These are phyloP conservation scores for Pleodorina starrii DNA, from an alignment of 139 green algal genomes.

Conservation along the genomic window DNA sequence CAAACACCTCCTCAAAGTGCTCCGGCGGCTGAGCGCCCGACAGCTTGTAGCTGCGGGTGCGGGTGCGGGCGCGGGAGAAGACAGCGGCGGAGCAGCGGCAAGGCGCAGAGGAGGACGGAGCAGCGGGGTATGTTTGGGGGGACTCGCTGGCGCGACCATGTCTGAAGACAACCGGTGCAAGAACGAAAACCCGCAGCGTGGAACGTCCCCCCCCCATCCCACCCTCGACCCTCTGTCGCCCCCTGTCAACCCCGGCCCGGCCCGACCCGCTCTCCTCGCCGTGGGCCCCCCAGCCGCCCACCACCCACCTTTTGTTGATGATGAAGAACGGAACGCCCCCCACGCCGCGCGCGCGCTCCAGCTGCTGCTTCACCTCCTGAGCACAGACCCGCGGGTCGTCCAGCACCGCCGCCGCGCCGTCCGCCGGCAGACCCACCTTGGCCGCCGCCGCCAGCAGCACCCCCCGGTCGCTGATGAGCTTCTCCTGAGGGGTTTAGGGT, in stretches of 20 bases:
- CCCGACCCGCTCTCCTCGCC: not conserved
- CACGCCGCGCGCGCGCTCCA: constrained; percentile 45
- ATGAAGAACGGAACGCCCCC: constrained; percentile 74
- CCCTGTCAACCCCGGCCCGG: not conserved
- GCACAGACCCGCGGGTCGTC: constrained; percentile 44
- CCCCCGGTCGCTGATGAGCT: constrained; percentile 62
- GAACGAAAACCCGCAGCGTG: not conserved
- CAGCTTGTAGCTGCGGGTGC: constrained; percentile 45
- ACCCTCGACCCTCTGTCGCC: not conserved
- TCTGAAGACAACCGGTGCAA: not conserved
- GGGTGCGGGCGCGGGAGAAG: not conserved
- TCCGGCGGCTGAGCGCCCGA: constrained; percentile 67
- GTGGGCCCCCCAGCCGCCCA: too few relatives aligned
- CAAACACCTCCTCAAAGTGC: constrained; percentile 32
- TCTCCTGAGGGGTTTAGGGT: constrained; percentile 50
- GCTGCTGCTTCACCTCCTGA: constrained; percentile 3
- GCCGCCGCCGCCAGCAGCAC: constrained; percentile 65
- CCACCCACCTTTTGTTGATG: constrained; percentile 57
- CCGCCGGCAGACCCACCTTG: constrained; percentile 56
- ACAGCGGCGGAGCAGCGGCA: not conserved
- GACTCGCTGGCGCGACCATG: not conserved
- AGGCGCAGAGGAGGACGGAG: not conserved
- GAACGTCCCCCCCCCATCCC: too few relatives aligned
- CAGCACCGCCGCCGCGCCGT: constrained; percentile 57
- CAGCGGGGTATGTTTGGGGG: not conserved